These are phyloP conservation scores for Medicago arabica DNA, from an alignment of 306 rosid genomes.

Conservation along the genomic window DNA sequence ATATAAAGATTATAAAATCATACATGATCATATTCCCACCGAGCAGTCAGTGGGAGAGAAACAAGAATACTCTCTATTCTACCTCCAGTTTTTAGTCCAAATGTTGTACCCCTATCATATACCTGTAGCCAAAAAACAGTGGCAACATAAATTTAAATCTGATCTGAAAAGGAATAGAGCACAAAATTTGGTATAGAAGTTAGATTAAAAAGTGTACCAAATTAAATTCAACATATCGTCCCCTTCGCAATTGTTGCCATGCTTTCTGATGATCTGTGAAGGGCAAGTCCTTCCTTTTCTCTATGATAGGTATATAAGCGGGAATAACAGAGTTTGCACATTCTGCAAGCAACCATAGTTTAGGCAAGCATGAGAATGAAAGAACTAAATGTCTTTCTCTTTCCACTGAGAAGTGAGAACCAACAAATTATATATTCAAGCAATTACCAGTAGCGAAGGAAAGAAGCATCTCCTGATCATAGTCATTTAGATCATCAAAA, in stretches of 20 bases:
- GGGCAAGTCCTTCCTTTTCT: conserved; percentile 82
- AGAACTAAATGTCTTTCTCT: conserved; percentile 17
- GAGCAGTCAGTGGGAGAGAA: conserved; percentile 92
- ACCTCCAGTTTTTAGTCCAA: conserved; percentile 98
- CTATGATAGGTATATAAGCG: conserved; percentile 90
- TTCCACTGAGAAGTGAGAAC: not conserved
- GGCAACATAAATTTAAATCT: conserved; percentile 12
- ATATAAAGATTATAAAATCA: conserved; percentile 39
- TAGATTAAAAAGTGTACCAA: conserved; percentile 61
- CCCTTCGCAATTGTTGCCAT: conserved; percentile 97
- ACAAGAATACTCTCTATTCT: conserved; percentile 99
- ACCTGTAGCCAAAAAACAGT: conserved; percentile 55
- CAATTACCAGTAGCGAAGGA: conserved; percentile 89
- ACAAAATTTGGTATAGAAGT: not conserved
- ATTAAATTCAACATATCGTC: conserved; percentile 94
- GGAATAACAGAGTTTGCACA: conserved; percentile 95
- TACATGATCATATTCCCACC: conserved; percentile 98
- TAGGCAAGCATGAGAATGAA: conserved; percentile 36
- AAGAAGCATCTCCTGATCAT: conserved; percentile 98
- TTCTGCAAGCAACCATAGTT: conserved; percentile 58
- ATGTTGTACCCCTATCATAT: conserved; percentile 96
- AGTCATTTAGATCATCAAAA: conserved; percentile 93
- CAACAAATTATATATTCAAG: conserved; percentile 28
- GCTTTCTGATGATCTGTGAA: conserved; percentile 83
- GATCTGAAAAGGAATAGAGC: not conserved